Base-by-base conservation (phyloP, 1,139 yeast species). In the Hyphopichia burtonii region DNA sequence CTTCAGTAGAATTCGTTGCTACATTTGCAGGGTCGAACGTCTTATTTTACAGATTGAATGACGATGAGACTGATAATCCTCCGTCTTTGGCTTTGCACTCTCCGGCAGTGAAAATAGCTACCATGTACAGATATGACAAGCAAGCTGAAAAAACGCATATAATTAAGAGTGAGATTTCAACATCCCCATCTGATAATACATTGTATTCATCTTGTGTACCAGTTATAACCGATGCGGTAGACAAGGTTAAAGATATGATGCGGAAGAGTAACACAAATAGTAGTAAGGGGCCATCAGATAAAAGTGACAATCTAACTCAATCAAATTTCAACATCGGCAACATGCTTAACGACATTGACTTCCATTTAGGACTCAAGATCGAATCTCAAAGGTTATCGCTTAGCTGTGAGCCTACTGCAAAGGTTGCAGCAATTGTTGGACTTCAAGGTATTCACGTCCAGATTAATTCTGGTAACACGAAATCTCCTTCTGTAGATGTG, bases 371-470 rank as follows among this genome's bases (percentile, higher is more conserved):
- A 1, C 53, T 90, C 4, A 69, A 78, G 39, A 76, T 91, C 39
- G 89, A 83, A 23, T 78, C 82, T 31, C 98, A 93, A 57, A 79
- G 77, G 40, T 60, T 93, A 25, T 78, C 86, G 3, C 68, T 93
- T 41, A 86, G 96, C 51, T 93, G 98, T 71, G 93, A 87, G 48
- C 98, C 99, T 0, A 83, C 84, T 12, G 98, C 98, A 0, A 88
- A 87, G 56, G 95, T 93, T 1, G 91, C 90, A 30, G 95, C 97
- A 0, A 78, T 86, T 25, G 84, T 89, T 19, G 86, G 88, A 2
- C 58, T 85, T 32, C 86, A 82, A 27, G 83, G 84, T 0, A 78
- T 87, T 25, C 75, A 71, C 34, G 55, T 86, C 31, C 81, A 80
- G 41, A 51, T 86, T 12, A 78, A 78, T 41, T 76, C 91, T 0